These are phyloP conservation scores for Avena sativa DNA, from an alignment of 176 grass and related monocot genomes.

Conservation along the genomic window DNA sequence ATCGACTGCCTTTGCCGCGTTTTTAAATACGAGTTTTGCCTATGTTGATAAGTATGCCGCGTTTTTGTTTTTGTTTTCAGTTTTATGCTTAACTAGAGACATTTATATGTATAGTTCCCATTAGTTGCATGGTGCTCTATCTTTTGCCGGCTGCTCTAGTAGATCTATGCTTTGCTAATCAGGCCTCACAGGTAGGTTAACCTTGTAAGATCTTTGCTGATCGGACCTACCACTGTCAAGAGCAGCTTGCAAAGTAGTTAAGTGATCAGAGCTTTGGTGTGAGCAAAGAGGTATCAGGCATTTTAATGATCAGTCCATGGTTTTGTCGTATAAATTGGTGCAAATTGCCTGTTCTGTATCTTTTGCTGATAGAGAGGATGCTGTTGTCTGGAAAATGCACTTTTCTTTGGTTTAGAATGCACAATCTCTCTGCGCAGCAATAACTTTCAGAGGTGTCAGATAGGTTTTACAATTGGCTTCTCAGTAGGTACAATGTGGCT, in stretches of 20 bases:
- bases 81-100: neutral
- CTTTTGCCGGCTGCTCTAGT: neutral
- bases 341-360: neutral
- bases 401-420: neutral
- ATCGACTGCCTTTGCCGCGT: too few species aligned
- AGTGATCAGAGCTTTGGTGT: neutral
- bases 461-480: too few species aligned
- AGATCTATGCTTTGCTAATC: neutral
- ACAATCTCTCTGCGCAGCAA: too few species aligned
- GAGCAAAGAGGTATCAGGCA: neutral
- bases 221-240: neutral
- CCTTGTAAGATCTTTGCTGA: neutral
- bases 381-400: slow-evolving; percentile 9
- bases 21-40: neutral
- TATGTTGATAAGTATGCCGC: neutral
- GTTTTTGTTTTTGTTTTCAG: neutral
- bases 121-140: neutral
- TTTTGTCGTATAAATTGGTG: neutral
- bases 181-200: neutral
- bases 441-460: neutral
- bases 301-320: neutral
- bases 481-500: too few species aligned
- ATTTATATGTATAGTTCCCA: neutral
- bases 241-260: neutral
- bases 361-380: neutral